These are phyloP conservation scores for Microthyrium microscopicum DNA, from an alignment of 2,329 filamentous ascomycete genomes.

Conservation along the genomic window DNA sequence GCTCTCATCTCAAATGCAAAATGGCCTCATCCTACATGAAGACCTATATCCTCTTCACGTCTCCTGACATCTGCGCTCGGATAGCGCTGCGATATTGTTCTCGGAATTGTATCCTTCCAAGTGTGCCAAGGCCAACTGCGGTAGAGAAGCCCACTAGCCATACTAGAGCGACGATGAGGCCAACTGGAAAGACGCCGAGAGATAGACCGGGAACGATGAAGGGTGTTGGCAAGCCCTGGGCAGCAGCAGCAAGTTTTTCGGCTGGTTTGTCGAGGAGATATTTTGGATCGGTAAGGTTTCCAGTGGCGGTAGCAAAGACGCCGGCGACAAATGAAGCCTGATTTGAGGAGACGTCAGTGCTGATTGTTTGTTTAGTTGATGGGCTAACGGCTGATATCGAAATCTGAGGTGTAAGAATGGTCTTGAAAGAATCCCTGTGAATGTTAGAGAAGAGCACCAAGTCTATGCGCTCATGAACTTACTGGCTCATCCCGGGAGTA, in stretches of 20 bases:
- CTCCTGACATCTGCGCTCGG: constrained; percentile 5
- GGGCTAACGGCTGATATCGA: constrained; percentile 43
- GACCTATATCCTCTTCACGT: constrained; percentile 4
- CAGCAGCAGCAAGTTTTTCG: constrained; percentile 20
- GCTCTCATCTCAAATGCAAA: too few species aligned
- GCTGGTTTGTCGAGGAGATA: constrained; percentile 18
- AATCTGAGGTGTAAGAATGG: constrained; percentile 50
- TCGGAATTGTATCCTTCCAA: constrained; percentile 48
- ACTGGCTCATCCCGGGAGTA: constrained; percentile 42
- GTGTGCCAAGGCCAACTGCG: constrained; percentile 48
- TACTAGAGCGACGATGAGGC: constrained; percentile 45
- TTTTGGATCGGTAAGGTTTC: constrained; percentile 13
- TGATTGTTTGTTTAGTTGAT: constrained; percentile 32
- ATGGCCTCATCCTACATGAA: too few species aligned
- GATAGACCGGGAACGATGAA: constrained; percentile 55
- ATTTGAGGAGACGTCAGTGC: constrained; percentile 49
- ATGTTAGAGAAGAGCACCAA: background rate
- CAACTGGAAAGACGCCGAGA: constrained; percentile 53
- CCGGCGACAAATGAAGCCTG: constrained; percentile 57
- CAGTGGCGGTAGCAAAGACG: constrained; percentile 44
- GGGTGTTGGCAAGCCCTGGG: constrained; percentile 26
- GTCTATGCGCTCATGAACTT: constrained; percentile 20
- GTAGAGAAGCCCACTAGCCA: constrained; percentile 43
- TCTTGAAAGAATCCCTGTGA: constrained; percentile 28
- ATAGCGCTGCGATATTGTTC: constrained; percentile 42